Evolutionary conservation across 2,329 filamentous ascomycete genomes (phyloP).

Genomic region (Colletotrichum plurivorum): DNA sequence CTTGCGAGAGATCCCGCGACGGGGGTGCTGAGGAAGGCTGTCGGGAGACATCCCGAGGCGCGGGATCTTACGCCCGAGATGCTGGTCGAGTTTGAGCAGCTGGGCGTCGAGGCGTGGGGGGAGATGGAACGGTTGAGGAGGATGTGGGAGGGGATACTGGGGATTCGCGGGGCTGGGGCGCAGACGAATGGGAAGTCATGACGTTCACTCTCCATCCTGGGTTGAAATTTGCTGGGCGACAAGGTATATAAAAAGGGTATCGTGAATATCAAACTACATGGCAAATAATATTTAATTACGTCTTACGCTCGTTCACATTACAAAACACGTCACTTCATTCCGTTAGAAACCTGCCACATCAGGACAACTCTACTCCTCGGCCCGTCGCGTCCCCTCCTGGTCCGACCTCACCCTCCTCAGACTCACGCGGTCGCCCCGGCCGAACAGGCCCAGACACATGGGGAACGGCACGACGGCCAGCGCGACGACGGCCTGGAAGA

Average conservation of each 20-base stretch:
- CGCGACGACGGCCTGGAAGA: slow-evolving; percentile 84
- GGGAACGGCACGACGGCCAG: slow-evolving; percentile 76
- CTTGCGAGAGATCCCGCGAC: slow-evolving; percentile 61
- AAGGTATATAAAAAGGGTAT: slow-evolving; percentile 26
- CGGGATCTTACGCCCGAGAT: slow-evolving; percentile 72
- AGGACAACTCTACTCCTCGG: slow-evolving; percentile 5
- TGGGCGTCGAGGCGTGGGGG: slow-evolving; percentile 74
- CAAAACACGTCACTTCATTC: too few relatives aligned
- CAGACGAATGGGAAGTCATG: neutral
- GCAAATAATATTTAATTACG: slow-evolving; percentile 3
- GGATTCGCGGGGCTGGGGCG: slow-evolving; percentile 9
- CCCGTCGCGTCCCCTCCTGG: neutral
- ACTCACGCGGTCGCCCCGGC: slow-evolving; percentile 65
- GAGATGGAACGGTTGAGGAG: slow-evolving; percentile 80
- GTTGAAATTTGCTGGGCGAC: slow-evolving; percentile 2
- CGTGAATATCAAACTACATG: slow-evolving; percentile 8
- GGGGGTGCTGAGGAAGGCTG: slow-evolving; percentile 64
- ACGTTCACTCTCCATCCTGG: too few relatives aligned
- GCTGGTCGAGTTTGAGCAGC: slow-evolving; percentile 72
- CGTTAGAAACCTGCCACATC: neutral
- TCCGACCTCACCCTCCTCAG: slow-evolving; percentile 67
- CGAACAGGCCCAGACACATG: slow-evolving; percentile 79
- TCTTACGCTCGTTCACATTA: neutral
- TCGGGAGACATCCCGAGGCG: slow-evolving; percentile 72
- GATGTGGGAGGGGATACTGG: slow-evolving; percentile 72